Evolutionary conservation across 2,329 filamentous ascomycete genomes (phyloP), one percentile per base, ranked within the genome.

Genomic region (Fusarium austroafricanum): DNA sequence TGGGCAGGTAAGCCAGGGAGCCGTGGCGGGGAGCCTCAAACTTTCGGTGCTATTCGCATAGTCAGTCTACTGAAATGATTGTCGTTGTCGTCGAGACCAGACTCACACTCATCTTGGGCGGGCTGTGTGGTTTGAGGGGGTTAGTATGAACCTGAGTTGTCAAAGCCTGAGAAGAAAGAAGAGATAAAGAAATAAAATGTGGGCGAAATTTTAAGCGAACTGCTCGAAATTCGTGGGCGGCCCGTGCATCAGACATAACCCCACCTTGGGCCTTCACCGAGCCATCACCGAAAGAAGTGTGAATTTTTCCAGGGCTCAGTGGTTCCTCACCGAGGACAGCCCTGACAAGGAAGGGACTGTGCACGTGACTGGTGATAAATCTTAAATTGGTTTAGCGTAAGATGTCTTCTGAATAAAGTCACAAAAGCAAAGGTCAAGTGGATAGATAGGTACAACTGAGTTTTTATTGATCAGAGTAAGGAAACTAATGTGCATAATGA

Each of bases 21-120:
- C 95, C 96, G 87, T 98, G 95, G 83, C 95, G 92, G 81, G 94
- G 94, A 82, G 94, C 94, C 89, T 96, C 85, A 80, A 82, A 87
- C 84, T 87, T 86, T 76, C 84, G 83, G 82, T 86, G 84, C 81
- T 81, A 55, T 74, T 63, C n/a, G 43, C 33, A 43, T 52, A 43
- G 65, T 73, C 52, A 71, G 60, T 59, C 26, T 61, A 5, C 20
- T 17, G 18, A 82, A 79, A 70, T 72, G 65, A 73, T 71, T 74
- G 71, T 71, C 55, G 29, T 40, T 39, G 38, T 26, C 23, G 12
- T 21, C 18, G 8, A 71, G 52, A 44, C 46, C 43, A 26, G 54
- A 79, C 79, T 74, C 74, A 81, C 79, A 81, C 78, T 79, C 79
- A 80, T 80, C 70, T 78, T 79, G 78, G 72, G 73, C 75, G 73